These are phyloP conservation scores for Bassia scoparia DNA, from an alignment of 148 eudicot species.

Conservation along the genomic window DNA sequence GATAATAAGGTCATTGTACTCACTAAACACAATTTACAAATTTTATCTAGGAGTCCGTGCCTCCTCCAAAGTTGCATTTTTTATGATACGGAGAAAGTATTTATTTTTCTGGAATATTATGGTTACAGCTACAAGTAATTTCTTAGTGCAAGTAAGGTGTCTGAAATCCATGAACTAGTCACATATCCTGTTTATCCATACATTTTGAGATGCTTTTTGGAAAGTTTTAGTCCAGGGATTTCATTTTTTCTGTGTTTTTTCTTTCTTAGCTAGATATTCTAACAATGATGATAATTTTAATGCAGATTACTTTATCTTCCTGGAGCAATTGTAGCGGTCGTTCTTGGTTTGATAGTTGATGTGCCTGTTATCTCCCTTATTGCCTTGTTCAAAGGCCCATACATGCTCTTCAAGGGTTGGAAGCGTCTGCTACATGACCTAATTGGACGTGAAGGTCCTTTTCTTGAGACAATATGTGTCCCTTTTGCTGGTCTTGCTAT, in stretches of 20 bases:
- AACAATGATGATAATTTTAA: neutral
- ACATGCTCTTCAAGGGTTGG: slow-evolving; percentile 96
- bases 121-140: neutral
- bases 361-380: slow-evolving; percentile 61
- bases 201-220: neutral
- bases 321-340: slow-evolving; percentile 53
- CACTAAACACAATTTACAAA: too few species aligned
- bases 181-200: neutral
- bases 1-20: too few species aligned
- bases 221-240: neutral
- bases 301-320: slow-evolving; percentile 71
- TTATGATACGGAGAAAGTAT: too few species aligned
- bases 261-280: neutral
- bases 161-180: neutral
- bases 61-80: too few species aligned
- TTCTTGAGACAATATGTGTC: slow-evolving; percentile 91
- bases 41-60: too few species aligned
- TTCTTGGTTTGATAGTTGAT: slow-evolving; percentile 59
- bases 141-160: slow-evolving; percentile 8
- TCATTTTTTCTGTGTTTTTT: neutral
- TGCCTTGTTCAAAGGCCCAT: slow-evolving; percentile 76
- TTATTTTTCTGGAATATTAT: neutral
- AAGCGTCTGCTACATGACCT: slow-evolving; percentile 72
- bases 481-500: slow-evolving; percentile 96
- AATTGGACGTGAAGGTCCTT: slow-evolving; percentile 95